A percentile compares a stretch with the other conserved stretches of the same genome.
These are phyloP conservation scores for Astraeus odoratus DNA, from an alignment of 768 basidiomycete species.

Conservation along the genomic window DNA sequence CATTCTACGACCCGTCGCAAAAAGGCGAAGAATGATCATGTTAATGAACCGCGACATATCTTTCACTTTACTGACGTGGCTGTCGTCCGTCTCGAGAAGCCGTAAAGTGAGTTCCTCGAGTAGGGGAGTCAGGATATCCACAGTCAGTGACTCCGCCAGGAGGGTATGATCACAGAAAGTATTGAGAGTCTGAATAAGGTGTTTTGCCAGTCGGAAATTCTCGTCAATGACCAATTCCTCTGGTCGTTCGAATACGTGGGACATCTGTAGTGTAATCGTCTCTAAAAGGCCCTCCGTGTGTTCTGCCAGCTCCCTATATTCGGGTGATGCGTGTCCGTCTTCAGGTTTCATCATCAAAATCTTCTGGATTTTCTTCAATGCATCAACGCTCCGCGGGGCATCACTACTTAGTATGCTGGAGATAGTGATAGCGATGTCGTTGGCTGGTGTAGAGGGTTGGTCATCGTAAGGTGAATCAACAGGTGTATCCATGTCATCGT, in stretches of 20 bases:
- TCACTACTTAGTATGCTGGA: constrained; percentile 88
- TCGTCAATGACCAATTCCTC: constrained; percentile 67
- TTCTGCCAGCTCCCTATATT: constrained; percentile 73
- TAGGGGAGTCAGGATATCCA: constrained; percentile 79
- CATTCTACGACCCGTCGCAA: constrained; percentile 85
- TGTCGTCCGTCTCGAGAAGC: constrained; percentile 91
- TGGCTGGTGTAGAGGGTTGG: constrained; percentile 20
- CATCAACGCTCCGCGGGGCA: constrained; percentile 80
- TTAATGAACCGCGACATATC: constrained; percentile 96
- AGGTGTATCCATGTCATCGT: constrained; percentile 25
- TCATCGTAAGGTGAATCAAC: constrained; percentile 28
- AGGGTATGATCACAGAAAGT: constrained; percentile 89
- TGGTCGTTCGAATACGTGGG: constrained; percentile 81
- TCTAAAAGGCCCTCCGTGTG: constrained; percentile 82
- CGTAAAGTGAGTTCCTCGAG: constrained; percentile 88
- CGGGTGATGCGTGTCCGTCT: constrained; percentile 55
- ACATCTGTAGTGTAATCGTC: constrained; percentile 87
- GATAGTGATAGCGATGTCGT: constrained; percentile 74
- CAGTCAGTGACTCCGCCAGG: constrained; percentile 81
- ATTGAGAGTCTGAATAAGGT: constrained; percentile 93
- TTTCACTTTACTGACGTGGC: constrained; percentile 73
- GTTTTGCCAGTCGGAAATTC: constrained; percentile 92
- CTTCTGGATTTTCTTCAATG: constrained; percentile 88
- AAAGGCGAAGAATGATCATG: constrained; percentile 92
- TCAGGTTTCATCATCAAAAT: constrained; percentile 75